A percentile compares a stretch with the other conserved stretches of the same genome.
Conservation (phyloP, 129 eudicot species). For the Smallanthus sonchifolius region DNA sequence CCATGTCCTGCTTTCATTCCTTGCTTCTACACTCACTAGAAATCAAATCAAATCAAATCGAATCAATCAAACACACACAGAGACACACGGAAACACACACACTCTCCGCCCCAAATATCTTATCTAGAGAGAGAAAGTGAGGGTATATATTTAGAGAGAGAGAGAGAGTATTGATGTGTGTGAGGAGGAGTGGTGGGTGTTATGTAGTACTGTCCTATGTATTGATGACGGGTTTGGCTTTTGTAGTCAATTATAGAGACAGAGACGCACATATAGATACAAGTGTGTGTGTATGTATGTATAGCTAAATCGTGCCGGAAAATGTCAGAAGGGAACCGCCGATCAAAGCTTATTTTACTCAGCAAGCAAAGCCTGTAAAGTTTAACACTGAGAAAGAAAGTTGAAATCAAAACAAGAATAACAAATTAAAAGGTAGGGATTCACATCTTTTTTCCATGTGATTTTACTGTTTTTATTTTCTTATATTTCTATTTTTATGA, state of each 20-base stretch:
- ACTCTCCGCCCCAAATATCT: conserved; percentile 3
- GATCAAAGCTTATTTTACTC: conserved; percentile 26
- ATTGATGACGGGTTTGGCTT: conserved; percentile 74
- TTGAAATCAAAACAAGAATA: neutral
- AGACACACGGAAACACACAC: neutral
- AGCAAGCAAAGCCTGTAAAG: conserved; percentile 24
- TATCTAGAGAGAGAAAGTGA: conserved; percentile 26
- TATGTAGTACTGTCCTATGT: conserved; percentile 42
- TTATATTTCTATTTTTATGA: neutral
- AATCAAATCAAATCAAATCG: neutral
- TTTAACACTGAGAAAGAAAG: neutral
- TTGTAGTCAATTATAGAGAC: conserved; percentile 41
- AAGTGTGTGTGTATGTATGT: conserved; percentile 18
- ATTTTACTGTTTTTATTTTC: neutral
- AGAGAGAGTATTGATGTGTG: conserved; percentile 12
- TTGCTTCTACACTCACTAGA: conserved; percentile 15
- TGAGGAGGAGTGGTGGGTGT: conserved; percentile 21
- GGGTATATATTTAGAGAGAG: conserved; percentile 21
- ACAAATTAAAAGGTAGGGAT: neutral
- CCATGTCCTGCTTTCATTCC: conserved; percentile 72
- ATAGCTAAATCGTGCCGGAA: conserved; percentile 22
- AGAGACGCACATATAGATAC: neutral
- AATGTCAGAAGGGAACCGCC: conserved; percentile 19
- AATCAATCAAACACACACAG: neutral
- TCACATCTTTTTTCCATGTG: neutral